A percentile compares a stretch with the other conserved stretches of the same genome.
Evolutionary conservation across 176 grass and related monocot species (phyloP).

Genomic region (Rhipidocladum racemiflorum): DNA sequence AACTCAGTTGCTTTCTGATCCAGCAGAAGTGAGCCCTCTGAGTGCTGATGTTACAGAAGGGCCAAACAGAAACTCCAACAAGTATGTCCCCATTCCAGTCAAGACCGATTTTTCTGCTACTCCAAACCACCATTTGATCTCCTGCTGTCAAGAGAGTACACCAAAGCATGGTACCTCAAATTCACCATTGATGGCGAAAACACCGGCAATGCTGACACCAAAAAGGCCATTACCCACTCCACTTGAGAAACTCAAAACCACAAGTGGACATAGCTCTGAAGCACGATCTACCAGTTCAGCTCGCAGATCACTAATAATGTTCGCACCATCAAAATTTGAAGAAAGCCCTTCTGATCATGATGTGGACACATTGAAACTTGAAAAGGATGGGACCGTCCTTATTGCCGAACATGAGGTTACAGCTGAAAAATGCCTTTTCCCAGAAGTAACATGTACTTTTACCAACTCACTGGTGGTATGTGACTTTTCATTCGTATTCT

Average conservation of each 20-base stretch:
- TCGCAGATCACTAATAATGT: slow-evolving; percentile 66
- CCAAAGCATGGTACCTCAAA: slow-evolving; percentile 45
- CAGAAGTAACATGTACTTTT: slow-evolving; percentile 29
- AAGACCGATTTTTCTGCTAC: slow-evolving; percentile 35
- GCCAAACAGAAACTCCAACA: slow-evolving; percentile 24
- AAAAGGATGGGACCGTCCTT: neutral
- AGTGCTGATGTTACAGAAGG: slow-evolving; percentile 21
- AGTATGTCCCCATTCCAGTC: slow-evolving; percentile 5
- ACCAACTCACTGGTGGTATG: slow-evolving; percentile 37
- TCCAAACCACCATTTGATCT: slow-evolving; percentile 26
- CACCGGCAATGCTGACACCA: slow-evolving; percentile 65
- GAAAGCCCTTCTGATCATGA: slow-evolving; percentile 28
- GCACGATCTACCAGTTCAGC: slow-evolving; percentile 58
- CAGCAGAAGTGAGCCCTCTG: slow-evolving; percentile 9
- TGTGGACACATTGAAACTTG: slow-evolving; percentile 22
- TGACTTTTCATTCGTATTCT: neutral
- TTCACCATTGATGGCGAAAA: slow-evolving; percentile 39
- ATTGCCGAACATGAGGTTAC: slow-evolving; percentile 21
- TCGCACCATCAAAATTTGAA: slow-evolving; percentile 46
- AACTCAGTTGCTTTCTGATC: slow-evolving; percentile 49
- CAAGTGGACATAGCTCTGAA: slow-evolving; percentile 53
- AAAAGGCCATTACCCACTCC: slow-evolving; percentile 63
- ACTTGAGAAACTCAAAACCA: slow-evolving; percentile 41
- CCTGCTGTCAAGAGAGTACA: slow-evolving; percentile 44
- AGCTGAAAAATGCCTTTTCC: slow-evolving; percentile 37